Percentiles rank a stretch among this genome's conserved stretches.
Conservation (phyloP, 1,139 yeast species). For the Geotrichum aggregatum region DNA sequence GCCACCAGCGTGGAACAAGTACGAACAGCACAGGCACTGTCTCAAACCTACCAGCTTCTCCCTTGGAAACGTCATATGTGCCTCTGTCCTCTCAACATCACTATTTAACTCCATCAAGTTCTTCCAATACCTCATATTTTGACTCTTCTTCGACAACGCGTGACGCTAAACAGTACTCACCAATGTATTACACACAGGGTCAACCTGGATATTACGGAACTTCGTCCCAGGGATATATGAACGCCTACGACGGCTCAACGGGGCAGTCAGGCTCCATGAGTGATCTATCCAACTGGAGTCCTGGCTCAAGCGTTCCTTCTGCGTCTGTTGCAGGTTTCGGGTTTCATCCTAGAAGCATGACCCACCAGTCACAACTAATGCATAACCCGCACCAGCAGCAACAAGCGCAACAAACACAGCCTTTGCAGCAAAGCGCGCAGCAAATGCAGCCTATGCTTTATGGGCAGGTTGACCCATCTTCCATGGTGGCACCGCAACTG, state of each 20-base stretch:
- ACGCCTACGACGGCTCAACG: background rate
- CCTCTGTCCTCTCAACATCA: constrained; percentile 9
- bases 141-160: background rate
- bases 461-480: constrained; percentile 7
- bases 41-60: constrained; percentile 2
- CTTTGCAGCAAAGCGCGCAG: constrained; percentile 6
- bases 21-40: background rate
- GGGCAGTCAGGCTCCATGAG: background rate
- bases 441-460: constrained; percentile 18
- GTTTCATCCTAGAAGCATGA: constrained; percentile 9
- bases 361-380: constrained; percentile 6
- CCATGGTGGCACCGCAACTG: constrained; percentile 28
- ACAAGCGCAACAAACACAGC: constrained; percentile 13
- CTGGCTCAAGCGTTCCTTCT: background rate
- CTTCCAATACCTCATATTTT: constrained; percentile 1
- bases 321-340: constrained; percentile 6
- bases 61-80: constrained; percentile 1
- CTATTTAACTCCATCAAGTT: background rate
- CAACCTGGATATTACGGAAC: constrained; percentile 4
- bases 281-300: constrained; percentile 4
- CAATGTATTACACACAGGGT: background rate
- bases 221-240: constrained; percentile 2
- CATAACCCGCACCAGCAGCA: constrained; percentile 8
- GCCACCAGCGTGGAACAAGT: constrained; percentile 4
- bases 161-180: background rate